A percentile compares a stretch with the other conserved stretches of the same genome.
phyloP scores from a whole-genome alignment of 2,329 filamentous ascomycete species.

The Scortechinia acanthostroma region DNA sequence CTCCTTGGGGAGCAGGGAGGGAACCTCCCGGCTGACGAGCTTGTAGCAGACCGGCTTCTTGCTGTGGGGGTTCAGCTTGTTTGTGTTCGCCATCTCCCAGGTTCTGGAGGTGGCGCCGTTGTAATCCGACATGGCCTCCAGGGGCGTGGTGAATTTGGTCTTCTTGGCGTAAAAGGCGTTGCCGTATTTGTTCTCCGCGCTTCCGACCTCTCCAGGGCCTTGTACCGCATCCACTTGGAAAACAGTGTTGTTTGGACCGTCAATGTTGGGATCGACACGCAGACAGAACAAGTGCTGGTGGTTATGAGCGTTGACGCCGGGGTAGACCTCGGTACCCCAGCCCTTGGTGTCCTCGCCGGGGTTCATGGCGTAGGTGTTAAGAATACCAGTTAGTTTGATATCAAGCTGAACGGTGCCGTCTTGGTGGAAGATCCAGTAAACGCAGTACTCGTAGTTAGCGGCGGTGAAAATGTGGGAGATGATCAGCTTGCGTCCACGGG shows the following conservation, averaged over 20 bases:
- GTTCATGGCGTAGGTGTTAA: slow-evolving; percentile 83
- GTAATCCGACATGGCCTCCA: slow-evolving; percentile 70
- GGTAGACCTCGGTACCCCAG: slow-evolving; percentile 88
- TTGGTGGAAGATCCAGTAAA: slow-evolving; percentile 85
- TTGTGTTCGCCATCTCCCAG: slow-evolving; percentile 86
- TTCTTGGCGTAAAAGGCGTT: slow-evolving; percentile 85
- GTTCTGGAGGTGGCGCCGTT: slow-evolving; percentile 72
- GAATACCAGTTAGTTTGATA: slow-evolving; percentile 82
- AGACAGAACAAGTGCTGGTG: slow-evolving; percentile 94
- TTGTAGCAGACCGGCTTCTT: slow-evolving; percentile 83
- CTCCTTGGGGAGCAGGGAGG: slow-evolving; percentile 71
- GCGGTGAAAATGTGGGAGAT: slow-evolving; percentile 90
- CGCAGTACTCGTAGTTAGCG: slow-evolving; percentile 89
- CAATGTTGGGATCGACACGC: slow-evolving; percentile 78
- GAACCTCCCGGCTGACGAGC: slow-evolving; percentile 79
- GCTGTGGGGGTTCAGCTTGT: slow-evolving; percentile 77
- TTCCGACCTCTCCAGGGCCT: slow-evolving; percentile 70
- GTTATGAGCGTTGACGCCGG: slow-evolving; percentile 85
- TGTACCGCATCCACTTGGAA: slow-evolving; percentile 73
- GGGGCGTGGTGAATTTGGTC: slow-evolving; percentile 69
- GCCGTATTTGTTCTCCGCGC: slow-evolving; percentile 76
- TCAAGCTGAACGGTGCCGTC: slow-evolving; percentile 88
- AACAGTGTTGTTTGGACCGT: slow-evolving; percentile 77
- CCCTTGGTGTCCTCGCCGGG: slow-evolving; percentile 74
- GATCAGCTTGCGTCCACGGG: slow-evolving; percentile 76